Evolutionary conservation across 2,329 filamentous ascomycete species (phyloP).

Genomic region (Trichoderma cornu-damae): DNA sequence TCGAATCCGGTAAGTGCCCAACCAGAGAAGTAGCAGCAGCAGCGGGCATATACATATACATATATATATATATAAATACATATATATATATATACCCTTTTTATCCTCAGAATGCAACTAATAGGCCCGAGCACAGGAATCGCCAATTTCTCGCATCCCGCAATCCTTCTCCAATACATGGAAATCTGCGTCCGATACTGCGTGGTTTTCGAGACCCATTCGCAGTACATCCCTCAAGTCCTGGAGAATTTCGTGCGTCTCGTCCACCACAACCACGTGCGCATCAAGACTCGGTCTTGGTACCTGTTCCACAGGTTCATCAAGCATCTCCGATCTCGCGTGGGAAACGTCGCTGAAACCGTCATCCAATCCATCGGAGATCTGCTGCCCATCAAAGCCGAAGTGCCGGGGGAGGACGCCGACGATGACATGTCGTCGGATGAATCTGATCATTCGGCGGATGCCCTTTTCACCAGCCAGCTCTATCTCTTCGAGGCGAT

Average conservation of each 20-base stretch:
- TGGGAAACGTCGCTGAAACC: slow-evolving; percentile 85
- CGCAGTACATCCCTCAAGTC: slow-evolving; percentile 74
- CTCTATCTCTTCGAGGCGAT: slow-evolving; percentile 93
- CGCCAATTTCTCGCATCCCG: slow-evolving; percentile 79
- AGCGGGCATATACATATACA: too few relatives aligned
- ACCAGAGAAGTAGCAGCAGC: too few relatives aligned
- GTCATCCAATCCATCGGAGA: slow-evolving; percentile 88
- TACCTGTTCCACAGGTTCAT: slow-evolving; percentile 93
- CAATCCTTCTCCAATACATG: slow-evolving; percentile 94
- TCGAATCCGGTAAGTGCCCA: slow-evolving; percentile 74
- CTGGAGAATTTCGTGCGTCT: slow-evolving; percentile 88
- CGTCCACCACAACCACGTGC: slow-evolving; percentile 80
- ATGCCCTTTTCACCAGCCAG: slow-evolving; percentile 85
- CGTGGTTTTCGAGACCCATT: slow-evolving; percentile 83
- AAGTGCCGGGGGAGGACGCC: slow-evolving; percentile 68
- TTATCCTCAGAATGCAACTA: slow-evolving; percentile 20
- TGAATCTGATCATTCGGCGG: slow-evolving; percentile 82
- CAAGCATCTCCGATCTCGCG: slow-evolving; percentile 75
- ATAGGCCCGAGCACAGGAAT: slow-evolving; percentile 53
- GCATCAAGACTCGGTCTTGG: slow-evolving; percentile 88
- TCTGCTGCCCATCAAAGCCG: slow-evolving; percentile 83
- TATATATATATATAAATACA: too few relatives aligned
- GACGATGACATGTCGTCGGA: slow-evolving; percentile 95
- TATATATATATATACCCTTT: too few relatives aligned
- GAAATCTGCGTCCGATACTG: slow-evolving; percentile 95